A percentile compares a stretch with the other conserved stretches of the same genome.
Conservation (phyloP, 164 flowering plant species). For the Piper betle region DNA sequence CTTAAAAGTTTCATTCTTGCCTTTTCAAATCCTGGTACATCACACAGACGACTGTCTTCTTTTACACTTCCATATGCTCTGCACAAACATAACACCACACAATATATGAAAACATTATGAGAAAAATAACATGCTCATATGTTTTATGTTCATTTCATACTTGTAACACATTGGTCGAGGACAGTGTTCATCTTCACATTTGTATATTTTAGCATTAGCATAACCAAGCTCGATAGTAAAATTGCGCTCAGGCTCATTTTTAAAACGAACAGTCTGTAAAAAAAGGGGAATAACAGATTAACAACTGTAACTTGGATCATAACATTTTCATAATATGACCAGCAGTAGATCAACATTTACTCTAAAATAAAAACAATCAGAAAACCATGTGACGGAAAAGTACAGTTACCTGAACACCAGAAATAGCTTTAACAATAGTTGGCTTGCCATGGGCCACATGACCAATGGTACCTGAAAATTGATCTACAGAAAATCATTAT, state of each 20-base stretch:
- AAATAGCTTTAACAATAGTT: constrained; percentile 93
- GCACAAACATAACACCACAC: constrained; percentile 4
- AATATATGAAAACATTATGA: background rate
- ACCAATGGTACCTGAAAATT: constrained; percentile 65
- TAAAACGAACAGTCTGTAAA: constrained; percentile 88
- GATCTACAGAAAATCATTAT: background rate
- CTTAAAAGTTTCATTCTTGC: constrained; percentile 75
- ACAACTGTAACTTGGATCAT: background rate
- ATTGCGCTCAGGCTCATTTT: constrained; percentile 90
- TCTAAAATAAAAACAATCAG: background rate
- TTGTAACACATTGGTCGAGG: constrained; percentile 87
- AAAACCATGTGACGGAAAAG: background rate
- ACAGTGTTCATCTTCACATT: constrained; percentile 86
- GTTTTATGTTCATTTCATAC: constrained; percentile 17
- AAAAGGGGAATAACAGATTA: background rate
- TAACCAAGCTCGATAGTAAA: constrained; percentile 92
- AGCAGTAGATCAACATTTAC: background rate
- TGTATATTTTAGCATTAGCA: constrained; percentile 94
- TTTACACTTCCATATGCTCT: constrained; percentile 99
- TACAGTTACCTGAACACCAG: constrained; percentile 81
- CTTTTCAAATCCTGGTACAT: constrained; percentile 89
- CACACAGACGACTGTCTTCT: constrained; percentile 84
- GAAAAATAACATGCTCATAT: background rate
- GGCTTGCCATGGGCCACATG: constrained; percentile 99
- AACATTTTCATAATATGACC: constrained; percentile 22